Conservation (phyloP, 805 yeast genomes). For the Tanozyma kutaoensis region DNA sequence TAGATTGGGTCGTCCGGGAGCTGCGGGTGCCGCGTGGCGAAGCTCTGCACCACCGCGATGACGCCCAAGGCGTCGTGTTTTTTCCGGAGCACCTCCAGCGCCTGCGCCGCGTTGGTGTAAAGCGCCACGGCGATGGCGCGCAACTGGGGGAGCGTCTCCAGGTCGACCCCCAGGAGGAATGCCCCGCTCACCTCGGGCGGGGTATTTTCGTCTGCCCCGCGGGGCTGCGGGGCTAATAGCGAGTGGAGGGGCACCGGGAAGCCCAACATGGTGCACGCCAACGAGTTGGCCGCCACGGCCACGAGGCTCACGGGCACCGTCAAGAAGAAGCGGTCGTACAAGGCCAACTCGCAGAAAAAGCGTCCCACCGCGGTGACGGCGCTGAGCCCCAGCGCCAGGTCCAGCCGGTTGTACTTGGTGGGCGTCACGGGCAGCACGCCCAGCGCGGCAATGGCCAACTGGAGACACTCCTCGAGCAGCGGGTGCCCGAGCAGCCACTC, state of each 20-base stretch:
- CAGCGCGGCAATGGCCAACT: conserved; percentile 25
- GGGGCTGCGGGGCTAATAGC: no score
- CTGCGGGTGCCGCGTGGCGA: conserved; percentile 7
- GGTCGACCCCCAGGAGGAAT: conserved; percentile 34
- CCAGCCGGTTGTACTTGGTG: conserved; percentile 8
- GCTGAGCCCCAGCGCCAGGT: conserved; percentile 13
- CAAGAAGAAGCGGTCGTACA: conserved; percentile 36
- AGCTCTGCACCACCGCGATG: conserved; percentile 29
- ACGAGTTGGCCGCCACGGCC: conserved; percentile 33
- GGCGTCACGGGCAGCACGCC: conserved; percentile 12
- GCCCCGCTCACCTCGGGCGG: conserved; percentile 31
- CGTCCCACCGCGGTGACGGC: conserved; percentile 38
- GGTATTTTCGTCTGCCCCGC: conserved; percentile 26
- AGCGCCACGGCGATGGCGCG: conserved; percentile 30
- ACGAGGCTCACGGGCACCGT: conserved; percentile 31
- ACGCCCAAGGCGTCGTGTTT: conserved; percentile 42
- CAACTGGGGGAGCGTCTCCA: conserved; percentile 23
- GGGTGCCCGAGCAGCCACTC: conserved; percentile 35
- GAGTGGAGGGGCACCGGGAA: conserved; percentile 19
- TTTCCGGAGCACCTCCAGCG: conserved; percentile 38
- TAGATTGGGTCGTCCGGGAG: no score
- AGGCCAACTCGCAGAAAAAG: conserved; percentile 40
- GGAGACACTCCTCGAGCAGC: conserved; percentile 37
- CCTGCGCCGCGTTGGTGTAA: conserved; percentile 26
- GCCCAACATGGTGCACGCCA: conserved; percentile 42